phyloP scores from a whole-genome alignment of 169 alveolate species.

The Besnoitia besnoiti region DNA sequence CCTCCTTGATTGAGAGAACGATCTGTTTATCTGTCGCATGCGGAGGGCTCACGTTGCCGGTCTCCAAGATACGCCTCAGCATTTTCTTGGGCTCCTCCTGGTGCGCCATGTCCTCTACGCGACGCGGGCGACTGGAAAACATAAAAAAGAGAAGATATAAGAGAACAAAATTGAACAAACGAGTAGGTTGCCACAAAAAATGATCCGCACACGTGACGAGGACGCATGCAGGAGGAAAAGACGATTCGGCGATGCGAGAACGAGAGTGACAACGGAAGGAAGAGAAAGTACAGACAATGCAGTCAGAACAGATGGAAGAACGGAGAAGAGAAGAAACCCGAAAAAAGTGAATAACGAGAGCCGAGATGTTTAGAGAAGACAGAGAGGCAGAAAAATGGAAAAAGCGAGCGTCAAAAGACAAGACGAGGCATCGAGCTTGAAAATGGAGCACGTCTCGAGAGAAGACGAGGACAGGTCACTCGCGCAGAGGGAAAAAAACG shows the following conservation, averaged over 20 bases:
- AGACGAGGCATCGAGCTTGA: background rate
- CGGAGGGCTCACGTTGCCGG: slow-evolving; percentile 57
- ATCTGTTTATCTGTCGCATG: background rate
- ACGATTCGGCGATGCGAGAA: background rate
- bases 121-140: slow-evolving; percentile 66
- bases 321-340: background rate
- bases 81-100: slow-evolving; percentile 65
- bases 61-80: slow-evolving; percentile 50
- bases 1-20: background rate
- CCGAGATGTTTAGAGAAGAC: background rate
- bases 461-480: background rate
- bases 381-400: background rate
- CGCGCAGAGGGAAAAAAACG: background rate
- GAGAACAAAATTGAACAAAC: background rate
- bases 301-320: background rate
- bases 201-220: background rate
- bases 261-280: background rate
- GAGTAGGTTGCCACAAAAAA: background rate
- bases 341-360: background rate
- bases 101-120: slow-evolving; percentile 66
- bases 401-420: background rate
- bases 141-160: background rate
- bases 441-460: background rate
- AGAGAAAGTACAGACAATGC: background rate
- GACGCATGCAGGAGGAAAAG: too few relatives aligned